Percentiles rank a stretch among this genome's conserved stretches.
phyloP scores from a whole-genome alignment of 164 flowering plant genomes.

The Dillenia suffruticosa region DNA sequence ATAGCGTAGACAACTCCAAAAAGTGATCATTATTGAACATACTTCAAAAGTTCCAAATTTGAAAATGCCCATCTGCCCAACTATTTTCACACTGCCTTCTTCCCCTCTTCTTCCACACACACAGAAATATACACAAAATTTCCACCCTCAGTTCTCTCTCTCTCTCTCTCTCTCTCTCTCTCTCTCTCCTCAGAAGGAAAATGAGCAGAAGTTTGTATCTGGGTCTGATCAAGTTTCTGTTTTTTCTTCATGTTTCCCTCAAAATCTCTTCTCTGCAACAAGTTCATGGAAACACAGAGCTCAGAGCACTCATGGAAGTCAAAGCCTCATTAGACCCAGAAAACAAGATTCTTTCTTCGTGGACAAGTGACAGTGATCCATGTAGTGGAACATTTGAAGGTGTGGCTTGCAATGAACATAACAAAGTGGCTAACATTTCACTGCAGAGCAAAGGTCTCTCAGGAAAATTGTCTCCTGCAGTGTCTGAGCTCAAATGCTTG shows the following conservation, averaged over 20 bases:
- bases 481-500: constrained; percentile 37
- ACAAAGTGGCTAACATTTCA: constrained; percentile 46
- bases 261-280: constrained; percentile 5
- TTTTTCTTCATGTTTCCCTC: constrained; percentile 20
- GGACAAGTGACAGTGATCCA: constrained; percentile 33
- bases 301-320: constrained; percentile 34
- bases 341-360: constrained; percentile 28
- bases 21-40: no score
- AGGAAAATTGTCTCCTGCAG: constrained; percentile 41
- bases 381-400: constrained; percentile 42
- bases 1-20: no score
- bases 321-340: constrained; percentile 45
- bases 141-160: not conserved
- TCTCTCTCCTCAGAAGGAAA: no score
- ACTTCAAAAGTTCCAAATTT: no score
- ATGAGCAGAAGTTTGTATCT: no score
- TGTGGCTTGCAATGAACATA: constrained; percentile 40
- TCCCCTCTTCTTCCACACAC: no score
- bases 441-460: constrained; percentile 48
- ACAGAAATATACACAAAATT: not conserved
- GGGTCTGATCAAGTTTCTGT: not conserved
- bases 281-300: constrained; percentile 29
- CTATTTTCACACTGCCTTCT: no score
- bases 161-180: not conserved
- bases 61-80: no score